Evolutionary conservation across 331 rosid genomes (phyloP), one percentile per base, ranked within the genome.

Genomic region (Rhamnella rubrinervis): DNA sequence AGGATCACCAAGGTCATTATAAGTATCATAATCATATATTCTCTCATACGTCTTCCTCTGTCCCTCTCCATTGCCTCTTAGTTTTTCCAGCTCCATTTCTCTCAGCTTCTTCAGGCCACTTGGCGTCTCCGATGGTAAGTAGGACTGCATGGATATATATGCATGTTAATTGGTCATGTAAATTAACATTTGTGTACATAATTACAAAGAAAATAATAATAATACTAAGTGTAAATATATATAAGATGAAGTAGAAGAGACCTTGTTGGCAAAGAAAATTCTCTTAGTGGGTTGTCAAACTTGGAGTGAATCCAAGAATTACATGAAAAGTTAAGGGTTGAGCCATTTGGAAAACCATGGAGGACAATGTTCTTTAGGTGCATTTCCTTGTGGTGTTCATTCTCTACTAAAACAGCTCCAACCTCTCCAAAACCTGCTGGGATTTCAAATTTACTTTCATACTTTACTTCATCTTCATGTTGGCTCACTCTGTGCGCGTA

Each of bases 1-100:
- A 62, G 88, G 91, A 50, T 87, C 49, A 0, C 88, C 92, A 37
- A 84, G 78, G 19, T 87, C 92, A 19, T 85, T 82, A 44, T 87
- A 87, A 0, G 82, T 61, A 65, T 82, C 89, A 58, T 87, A 87
- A 21, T 87, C 92, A 40, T 87, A 87, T 11, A 85, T 73, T 67
- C 86, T 82, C 0, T 87, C 92, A 0, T 16, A 17, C 10, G 71
- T 71, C 25, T 82, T 80, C 3, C 85, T 61, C 20, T 84, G 85
- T 19, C 86, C 92, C 70, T 73, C 51, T 0, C 92, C 92, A 35
- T 87, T 68, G 14, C 92, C 92, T 73, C 85, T 81, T 11, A 84
- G 2, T n/a, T 2, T 40, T 57, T 55, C 18, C 18, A 87, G 49
- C 73, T 78, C 87, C 17, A 66, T 60, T 76, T 84, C 72, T 59